These are phyloP conservation scores for Trypanosoma lewisi DNA, from an alignment of 208 protist genomes.

Conservation along the genomic window DNA sequence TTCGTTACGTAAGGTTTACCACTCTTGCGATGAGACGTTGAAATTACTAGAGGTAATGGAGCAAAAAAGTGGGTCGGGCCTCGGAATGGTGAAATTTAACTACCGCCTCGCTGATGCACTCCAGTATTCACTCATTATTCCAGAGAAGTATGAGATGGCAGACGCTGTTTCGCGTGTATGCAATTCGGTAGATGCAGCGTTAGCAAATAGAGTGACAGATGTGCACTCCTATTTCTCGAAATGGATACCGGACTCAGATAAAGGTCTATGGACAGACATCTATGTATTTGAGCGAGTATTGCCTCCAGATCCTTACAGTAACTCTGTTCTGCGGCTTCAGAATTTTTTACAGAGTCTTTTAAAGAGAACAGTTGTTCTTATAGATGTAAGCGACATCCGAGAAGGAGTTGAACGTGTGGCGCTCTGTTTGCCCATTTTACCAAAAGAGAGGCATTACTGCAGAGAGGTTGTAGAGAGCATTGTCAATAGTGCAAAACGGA, in stretches of 20 bases:
- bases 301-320: not conserved
- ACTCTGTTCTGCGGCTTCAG: not conserved
- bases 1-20: conserved; percentile 8
- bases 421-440: conserved; percentile 11
- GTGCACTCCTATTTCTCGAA: conserved; percentile 13
- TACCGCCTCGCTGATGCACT: not conserved
- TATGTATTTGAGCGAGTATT: conserved; percentile 13
- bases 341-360: not conserved
- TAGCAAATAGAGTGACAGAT: not conserved
- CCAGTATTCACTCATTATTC: conserved; percentile 7
- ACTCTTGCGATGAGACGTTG: not conserved
- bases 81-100: not conserved
- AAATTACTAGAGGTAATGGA: conserved; percentile 12
- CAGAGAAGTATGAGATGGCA: not conserved
- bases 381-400: conserved; percentile 8
- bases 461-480: not conserved
- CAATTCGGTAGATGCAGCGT: conserved; percentile 8
- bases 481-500: not conserved
- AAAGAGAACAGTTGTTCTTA: conserved; percentile 9
- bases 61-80: not conserved
- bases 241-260: conserved; percentile 7
- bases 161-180: not conserved
- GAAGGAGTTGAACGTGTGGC: conserved; percentile 10
- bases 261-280: conserved; percentile 9
- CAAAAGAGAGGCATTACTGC: not conserved